Evolutionary conservation across 1,284 basidiomycete species (phyloP).

Genomic region (Mycosarcoma maydis): DNA sequence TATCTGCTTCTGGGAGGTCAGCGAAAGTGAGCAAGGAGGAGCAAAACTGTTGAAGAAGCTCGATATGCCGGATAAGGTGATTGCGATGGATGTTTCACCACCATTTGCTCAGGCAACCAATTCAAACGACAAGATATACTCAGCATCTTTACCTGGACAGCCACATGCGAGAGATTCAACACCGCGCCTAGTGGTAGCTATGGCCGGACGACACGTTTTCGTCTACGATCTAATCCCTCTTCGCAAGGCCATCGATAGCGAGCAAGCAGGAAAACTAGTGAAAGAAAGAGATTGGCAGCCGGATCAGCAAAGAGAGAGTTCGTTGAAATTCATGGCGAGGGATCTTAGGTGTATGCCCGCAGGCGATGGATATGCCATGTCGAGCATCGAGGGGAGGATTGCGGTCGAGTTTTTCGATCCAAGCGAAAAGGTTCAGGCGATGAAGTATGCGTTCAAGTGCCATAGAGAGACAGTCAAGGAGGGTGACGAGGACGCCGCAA

Average conservation of each 20-base stretch:
- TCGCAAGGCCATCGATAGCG: constrained; percentile 25
- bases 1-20: constrained; percentile 54
- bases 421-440: constrained; percentile 75
- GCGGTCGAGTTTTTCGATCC: constrained; percentile 97
- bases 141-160: constrained; percentile 4
- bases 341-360: constrained; percentile 89
- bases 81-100: constrained; percentile 60
- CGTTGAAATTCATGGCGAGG: constrained; percentile 92
- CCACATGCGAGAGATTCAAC: constrained; percentile 19
- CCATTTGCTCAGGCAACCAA: constrained; percentile 6
- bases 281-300: constrained; percentile 43
- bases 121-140: not conserved
- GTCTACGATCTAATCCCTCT: constrained; percentile 56
- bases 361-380: constrained; percentile 91
- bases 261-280: constrained; percentile 16
- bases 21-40: not conserved
- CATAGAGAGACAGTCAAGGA: constrained; percentile 80
- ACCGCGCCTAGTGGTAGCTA: constrained; percentile 56
- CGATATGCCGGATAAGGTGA: constrained; percentile 54
- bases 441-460: constrained; percentile 98
- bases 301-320: constrained; percentile 83
- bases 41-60: constrained; percentile 38
- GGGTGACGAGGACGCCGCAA: not conserved
- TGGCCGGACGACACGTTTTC: constrained; percentile 52
- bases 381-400: constrained; percentile 93